Base-by-base conservation (phyloP, 441 rosid species). In the Bocquillonia castaneifolia region DNA sequence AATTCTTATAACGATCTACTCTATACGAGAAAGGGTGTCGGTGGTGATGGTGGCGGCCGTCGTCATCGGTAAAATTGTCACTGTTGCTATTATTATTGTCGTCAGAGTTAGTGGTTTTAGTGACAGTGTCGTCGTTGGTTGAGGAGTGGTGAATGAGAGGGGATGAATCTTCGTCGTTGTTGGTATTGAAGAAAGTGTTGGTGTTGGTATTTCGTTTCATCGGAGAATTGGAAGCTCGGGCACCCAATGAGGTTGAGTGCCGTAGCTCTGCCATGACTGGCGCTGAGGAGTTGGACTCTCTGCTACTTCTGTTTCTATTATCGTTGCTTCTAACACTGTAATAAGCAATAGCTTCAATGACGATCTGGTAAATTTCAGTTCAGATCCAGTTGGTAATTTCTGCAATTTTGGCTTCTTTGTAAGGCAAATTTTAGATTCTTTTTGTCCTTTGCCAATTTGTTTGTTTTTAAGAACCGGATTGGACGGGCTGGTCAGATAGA, bases 221-320 rank as follows among this genome's bases (percentile, higher is more conserved):
- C 10, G 99, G 99, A 39, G 99, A 94, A 48, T 92, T 83, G 50
- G 89, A 65, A 77, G 88, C 79, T 69, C 98, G 86, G 83, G 87
- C 79, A 20, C 98, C 99, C 66, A 82, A 72, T 72, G 96, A 92
- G 81, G 88, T 83, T 77, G 97, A 87, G 85, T 94, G 94, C 78
- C 99, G 79, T 48, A 88, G 88, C 97, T 94, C 99, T 47, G 84
- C 99, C 93, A 85, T 80, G n/a, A n/a, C n/a, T 52, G 84, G 91
- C 66, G 89, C 81, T 79, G 88, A 90, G 40, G 95, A 97, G 78
- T 96, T 93, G 78, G n/a, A 36, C 40, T 36, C 9, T 36, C 40
- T 36, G 4, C 40, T 9, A 36, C 40, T 9, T 36, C 40, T 36
- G n/a, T n/a, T n/a, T n/a, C n/a, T n/a, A n/a, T n/a, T n/a, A n/a